These are phyloP conservation scores for Cicer arietinum DNA, from an alignment of 306 rosid genomes.

Conservation along the genomic window DNA sequence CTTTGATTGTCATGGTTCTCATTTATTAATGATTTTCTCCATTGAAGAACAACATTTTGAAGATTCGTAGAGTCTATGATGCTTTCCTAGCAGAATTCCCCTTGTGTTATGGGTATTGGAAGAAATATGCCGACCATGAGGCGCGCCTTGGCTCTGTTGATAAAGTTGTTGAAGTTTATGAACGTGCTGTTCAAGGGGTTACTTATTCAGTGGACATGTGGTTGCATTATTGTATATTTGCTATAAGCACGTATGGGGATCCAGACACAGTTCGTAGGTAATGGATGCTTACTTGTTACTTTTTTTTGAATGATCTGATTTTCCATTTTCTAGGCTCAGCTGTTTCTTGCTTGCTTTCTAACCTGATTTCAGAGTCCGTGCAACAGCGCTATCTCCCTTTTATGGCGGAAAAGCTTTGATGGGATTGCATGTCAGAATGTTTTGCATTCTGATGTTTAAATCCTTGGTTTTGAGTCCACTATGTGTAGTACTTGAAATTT, in stretches of 20 bases:
- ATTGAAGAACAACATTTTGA: constrained; percentile 82
- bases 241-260: constrained; percentile 88
- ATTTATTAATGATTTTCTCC: constrained; percentile 34
- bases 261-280: constrained; percentile 96
- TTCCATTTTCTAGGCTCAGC: constrained; percentile 62
- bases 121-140: constrained; percentile 99
- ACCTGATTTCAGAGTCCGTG: constrained; percentile 78
- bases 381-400: constrained; percentile 80
- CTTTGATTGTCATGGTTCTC: constrained; percentile 21
- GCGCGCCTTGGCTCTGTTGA: constrained; percentile 80
- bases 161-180: constrained; percentile 96
- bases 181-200: constrained; percentile 95
- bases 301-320: constrained; percentile 46
- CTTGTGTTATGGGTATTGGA: constrained; percentile 98
- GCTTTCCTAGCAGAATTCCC: constrained; percentile 95
- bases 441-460: constrained; percentile 61
- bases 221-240: constrained; percentile 98
- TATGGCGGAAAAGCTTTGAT: constrained; percentile 84
- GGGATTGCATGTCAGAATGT: constrained; percentile 69
- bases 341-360: constrained; percentile 67
- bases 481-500: constrained; percentile 48
- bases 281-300: constrained; percentile 48
- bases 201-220: constrained; percentile 98
- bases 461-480: constrained; percentile 66
- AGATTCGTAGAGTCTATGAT: constrained; percentile 90